Base-by-base conservation (phyloP, 2,329 filamentous ascomycete genomes). In the Cercospora brassicicola region DNA sequence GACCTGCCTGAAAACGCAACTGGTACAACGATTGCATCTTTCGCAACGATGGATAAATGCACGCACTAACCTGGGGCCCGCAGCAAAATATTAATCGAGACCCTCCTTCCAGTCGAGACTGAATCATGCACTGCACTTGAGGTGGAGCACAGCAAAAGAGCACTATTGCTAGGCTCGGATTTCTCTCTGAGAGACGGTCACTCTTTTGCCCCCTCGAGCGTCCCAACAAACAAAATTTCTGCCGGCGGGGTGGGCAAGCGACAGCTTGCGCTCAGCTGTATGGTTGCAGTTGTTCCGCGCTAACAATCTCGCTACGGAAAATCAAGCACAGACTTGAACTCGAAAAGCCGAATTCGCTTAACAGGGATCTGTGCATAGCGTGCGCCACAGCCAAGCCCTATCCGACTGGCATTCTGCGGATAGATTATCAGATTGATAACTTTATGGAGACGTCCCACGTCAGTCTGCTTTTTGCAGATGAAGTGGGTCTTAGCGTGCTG, bases 401-500 rank as follows among this genome's bases (percentile, higher is more conserved):
- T 48, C 45, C 20, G 45, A n/a, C 45, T 48, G 45, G 62, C 45
- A 39, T 64, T 23, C 53, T n/a, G 31, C 23, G 48, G 48, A 39
- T 60, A 53, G 63, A 60, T 65, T 65, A 65, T 59, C 63, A 51
- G 63, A 65, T 60, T 53, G 63, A 65, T 65, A 65, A 65, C 63
- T 57, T 65, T 60, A 60, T 59, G 51, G 57, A 48, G 45, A 65
- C 63, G 18, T 51, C 56, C 48, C 28, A 39, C 48, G 59, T 45
- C 51, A 57, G 56, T 59, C 62, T 55, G 51, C 51, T 48, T 48
- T 48, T 20, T 23, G 18, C 45, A 48, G n/a, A 23, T 15, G 45
- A 48, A 48, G 45, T 13, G 45, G 18, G 45, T 11, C 45, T 48
- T 48, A 48, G 45, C 45, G n/a, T 23, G 45, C 20, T 23, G 45